Evolutionary conservation across 1,139 yeast species (phyloP), one percentile per base, ranked within the genome.

Genomic region (Candida labiduridarum): DNA sequence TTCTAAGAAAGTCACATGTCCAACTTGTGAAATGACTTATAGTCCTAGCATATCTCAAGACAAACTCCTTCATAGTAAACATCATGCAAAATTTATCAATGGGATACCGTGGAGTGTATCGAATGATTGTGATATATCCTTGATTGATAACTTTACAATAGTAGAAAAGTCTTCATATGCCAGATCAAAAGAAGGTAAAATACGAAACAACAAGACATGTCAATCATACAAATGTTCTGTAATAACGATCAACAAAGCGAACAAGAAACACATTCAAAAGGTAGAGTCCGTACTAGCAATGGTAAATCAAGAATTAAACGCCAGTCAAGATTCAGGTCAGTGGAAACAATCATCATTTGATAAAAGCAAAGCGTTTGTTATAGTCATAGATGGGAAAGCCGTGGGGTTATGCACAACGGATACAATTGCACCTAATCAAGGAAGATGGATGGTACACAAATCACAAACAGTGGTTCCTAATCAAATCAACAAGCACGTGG

Each of bases 21-120:
- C 64, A 8, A 69, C 68, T 31, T 86, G 92, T 65, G 82, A 82
- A 6, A 84, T 85, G 89, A 71, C 87, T 3, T 85, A 79, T 59
- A 63, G 73, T 48, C 66, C 74, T 4, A 71, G 74, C 51, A 59
- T 82, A 11, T 62, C 69, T 12, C 60, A 68, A 19, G 91, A 85
- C 54, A 62, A 61, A 25, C 67, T 67, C 33, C 51, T 76, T 11
- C 94, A 86, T 57, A 59, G 65, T 0, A 72, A 68, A 56, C 81
- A 74, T 64, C 91, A 78, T 58, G 61, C 61, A 42, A 66, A 65
- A 50, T 83, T 71, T 54, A 60, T 69, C 48, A 72, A 66, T 55
- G 91, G 92, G 2, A 63, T 74, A 2, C 61, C 59, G 15, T 80
- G 84, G 82, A 66, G 60, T 7, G 49, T 62, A 2, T 49, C 63